These are phyloP conservation scores for Sanghuangporus weigelae DNA, from an alignment of 1,284 basidiomycete species.

Conservation along the genomic window DNA sequence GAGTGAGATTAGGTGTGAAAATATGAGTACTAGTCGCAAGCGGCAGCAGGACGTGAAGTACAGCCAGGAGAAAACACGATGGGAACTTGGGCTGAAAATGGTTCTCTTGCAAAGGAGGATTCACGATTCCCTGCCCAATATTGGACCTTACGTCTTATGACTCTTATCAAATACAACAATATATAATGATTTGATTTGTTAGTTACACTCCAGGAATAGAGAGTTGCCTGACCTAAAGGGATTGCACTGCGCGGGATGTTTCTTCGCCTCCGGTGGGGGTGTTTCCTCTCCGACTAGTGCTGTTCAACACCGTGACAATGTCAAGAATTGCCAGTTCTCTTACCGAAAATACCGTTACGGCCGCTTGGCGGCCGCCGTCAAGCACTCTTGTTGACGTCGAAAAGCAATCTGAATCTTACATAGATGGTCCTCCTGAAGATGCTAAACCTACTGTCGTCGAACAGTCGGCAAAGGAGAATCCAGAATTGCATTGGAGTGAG, in stretches of 20 bases:
- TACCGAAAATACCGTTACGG: neutral
- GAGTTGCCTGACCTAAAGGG: neutral
- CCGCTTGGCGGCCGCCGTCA: neutral
- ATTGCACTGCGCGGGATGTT: neutral
- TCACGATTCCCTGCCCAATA: too few relatives aligned
- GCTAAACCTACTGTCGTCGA: slow-evolving; percentile 4
- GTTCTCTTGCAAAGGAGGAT: too few relatives aligned
- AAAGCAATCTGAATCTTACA: neutral
- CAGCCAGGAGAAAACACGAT: too few relatives aligned
- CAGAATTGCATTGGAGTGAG: slow-evolving; percentile 11
- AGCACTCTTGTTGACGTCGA: neutral
- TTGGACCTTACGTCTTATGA: neutral
- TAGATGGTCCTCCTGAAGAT: neutral
- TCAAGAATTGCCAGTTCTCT: neutral
- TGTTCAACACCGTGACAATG: too few relatives aligned
- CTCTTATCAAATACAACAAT: neutral
- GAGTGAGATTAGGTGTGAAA: too few relatives aligned
- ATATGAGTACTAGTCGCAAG: too few relatives aligned
- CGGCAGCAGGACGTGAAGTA: too few relatives aligned
- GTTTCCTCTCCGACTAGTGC: too few relatives aligned
- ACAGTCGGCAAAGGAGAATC: slow-evolving; percentile 6
- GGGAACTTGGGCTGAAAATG: too few relatives aligned
- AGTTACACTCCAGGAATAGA: neutral
- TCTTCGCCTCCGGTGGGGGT: neutral
- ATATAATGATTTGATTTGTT: neutral